These are phyloP conservation scores for Erysimum cheiranthoides DNA, from an alignment of 345 rosid genomes.

Conservation along the genomic window DNA sequence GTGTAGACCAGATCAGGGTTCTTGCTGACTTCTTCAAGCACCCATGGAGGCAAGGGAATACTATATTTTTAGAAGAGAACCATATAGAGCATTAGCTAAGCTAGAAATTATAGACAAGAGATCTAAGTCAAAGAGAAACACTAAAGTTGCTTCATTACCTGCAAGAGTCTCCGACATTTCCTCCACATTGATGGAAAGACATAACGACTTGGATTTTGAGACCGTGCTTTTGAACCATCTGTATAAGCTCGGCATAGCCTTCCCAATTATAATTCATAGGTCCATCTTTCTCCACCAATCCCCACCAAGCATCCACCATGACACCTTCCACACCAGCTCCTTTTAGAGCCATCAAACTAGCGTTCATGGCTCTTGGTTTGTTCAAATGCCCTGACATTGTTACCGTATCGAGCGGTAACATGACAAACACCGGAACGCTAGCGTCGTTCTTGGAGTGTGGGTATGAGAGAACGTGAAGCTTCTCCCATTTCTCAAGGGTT, in stretches of 20 bases:
- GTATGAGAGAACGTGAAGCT: slow-evolving; percentile 57
- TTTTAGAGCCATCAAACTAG: slow-evolving; percentile 92
- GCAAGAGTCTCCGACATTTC: slow-evolving; percentile 99
- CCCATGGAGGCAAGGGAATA: slow-evolving; percentile 98
- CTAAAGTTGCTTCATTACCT: slow-evolving; percentile 57
- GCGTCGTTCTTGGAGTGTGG: slow-evolving; percentile 49
- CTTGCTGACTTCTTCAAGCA: slow-evolving; percentile 88
- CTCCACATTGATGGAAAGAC: slow-evolving; percentile 99
- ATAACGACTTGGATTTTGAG: slow-evolving; percentile 89
- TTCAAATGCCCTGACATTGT: slow-evolving; percentile 69
- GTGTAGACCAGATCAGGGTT: slow-evolving; percentile 93
- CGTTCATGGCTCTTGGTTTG: slow-evolving; percentile 88
- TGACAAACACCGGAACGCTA: slow-evolving; percentile 86
- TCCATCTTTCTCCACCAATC: slow-evolving; percentile 95
- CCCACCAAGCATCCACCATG: slow-evolving; percentile 99
- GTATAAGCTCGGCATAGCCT: slow-evolving; percentile 87
- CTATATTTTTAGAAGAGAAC: slow-evolving; percentile 48
- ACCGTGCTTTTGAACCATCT: slow-evolving; percentile 85
- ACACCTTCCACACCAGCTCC: slow-evolving; percentile 95
- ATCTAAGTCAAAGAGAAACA: slow-evolving; percentile 12
- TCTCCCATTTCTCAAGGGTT: slow-evolving; percentile 51
- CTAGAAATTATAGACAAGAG: slow-evolving; percentile 18
- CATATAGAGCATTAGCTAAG: slow-evolving; percentile 33
- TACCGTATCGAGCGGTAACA: slow-evolving; percentile 90
- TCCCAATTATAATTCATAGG: slow-evolving; percentile 95